A percentile compares a stretch with the other conserved stretches of the same genome.
These are phyloP conservation scores for Solanum aculeatissimum DNA, from an alignment of 305 asterid species.

Conservation along the genomic window DNA sequence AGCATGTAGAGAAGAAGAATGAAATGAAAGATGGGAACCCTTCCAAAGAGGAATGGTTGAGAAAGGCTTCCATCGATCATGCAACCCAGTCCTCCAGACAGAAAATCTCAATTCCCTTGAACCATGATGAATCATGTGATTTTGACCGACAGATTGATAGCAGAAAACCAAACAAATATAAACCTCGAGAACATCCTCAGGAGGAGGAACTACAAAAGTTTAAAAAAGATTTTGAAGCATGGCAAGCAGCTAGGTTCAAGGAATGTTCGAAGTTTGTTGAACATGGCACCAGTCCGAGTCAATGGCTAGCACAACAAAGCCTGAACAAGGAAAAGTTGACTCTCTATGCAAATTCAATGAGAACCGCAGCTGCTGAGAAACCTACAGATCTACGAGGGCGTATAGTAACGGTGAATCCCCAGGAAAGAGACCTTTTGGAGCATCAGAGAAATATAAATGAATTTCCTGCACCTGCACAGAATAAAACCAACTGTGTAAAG, in stretches of 20 bases:
- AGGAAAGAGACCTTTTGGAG: constrained; percentile 16
- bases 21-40: constrained; percentile 17
- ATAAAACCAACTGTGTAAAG: constrained; percentile 18
- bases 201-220: constrained; percentile 90
- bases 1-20: constrained; percentile 19
- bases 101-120: constrained; percentile 23
- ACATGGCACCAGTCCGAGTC: constrained; percentile 38
- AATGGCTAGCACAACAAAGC: constrained; percentile 70
- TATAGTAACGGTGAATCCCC: constrained; percentile 10
- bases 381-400: constrained; percentile 16
- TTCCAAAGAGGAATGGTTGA: constrained; percentile 17
- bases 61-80: constrained; percentile 23
- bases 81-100: constrained; percentile 25
- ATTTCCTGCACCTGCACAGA: constrained; percentile 18
- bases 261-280: constrained; percentile 47
- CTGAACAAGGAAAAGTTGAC: constrained; percentile 68
- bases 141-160: constrained; percentile 19
- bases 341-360: constrained; percentile 38
- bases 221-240: constrained; percentile 91
- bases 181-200: constrained; percentile 87
- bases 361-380: constrained; percentile 14
- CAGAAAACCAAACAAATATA: constrained; percentile 35
- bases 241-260: constrained; percentile 65
- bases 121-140: constrained; percentile 22
- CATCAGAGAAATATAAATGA: constrained; percentile 13